phyloP scores from a whole-genome alignment of 805 yeast genomes.

The Blastobotrys peoriensis region DNA sequence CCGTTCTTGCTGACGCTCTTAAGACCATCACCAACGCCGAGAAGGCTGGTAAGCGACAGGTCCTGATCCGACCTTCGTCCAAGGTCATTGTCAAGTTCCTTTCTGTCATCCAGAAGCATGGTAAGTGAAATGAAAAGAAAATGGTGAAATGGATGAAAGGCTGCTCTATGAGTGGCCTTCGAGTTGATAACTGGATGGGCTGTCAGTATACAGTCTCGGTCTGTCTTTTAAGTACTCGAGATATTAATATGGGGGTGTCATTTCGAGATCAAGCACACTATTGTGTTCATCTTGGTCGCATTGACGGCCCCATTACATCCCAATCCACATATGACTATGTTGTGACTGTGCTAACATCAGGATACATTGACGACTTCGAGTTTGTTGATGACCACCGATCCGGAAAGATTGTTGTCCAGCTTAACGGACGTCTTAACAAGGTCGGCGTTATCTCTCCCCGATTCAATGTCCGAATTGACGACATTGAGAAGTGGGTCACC shows the following conservation, averaged over 20 bases:
- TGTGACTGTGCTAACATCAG: slow-evolving; percentile 28
- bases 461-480: slow-evolving; percentile 92
- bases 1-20: slow-evolving; percentile 97
- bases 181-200: slow-evolving; percentile 99
- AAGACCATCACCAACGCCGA: slow-evolving; percentile 98
- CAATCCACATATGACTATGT: no score
- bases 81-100: slow-evolving; percentile 96
- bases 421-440: slow-evolving; percentile 97
- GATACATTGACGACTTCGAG: slow-evolving; percentile 97
- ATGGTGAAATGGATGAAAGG: neutral
- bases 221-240: slow-evolving; percentile 98
- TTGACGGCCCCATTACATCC: slow-evolving; percentile 36
- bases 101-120: slow-evolving; percentile 96
- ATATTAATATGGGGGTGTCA: slow-evolving; percentile 40
- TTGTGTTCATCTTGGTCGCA: no score
- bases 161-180: no score
- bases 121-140: slow-evolving; percentile 38
- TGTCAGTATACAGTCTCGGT: slow-evolving; percentile 83
- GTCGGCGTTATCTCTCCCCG: slow-evolving; percentile 99
- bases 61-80: slow-evolving; percentile 95
- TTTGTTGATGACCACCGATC: slow-evolving; percentile 99
- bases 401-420: slow-evolving; percentile 93
- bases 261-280: neutral
- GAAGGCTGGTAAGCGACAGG: slow-evolving; percentile 99
- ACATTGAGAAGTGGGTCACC: slow-evolving; percentile 97